Evolutionary conservation across 164 flowering plant genomes (phyloP).

Genomic region (Piper longum): DNA sequence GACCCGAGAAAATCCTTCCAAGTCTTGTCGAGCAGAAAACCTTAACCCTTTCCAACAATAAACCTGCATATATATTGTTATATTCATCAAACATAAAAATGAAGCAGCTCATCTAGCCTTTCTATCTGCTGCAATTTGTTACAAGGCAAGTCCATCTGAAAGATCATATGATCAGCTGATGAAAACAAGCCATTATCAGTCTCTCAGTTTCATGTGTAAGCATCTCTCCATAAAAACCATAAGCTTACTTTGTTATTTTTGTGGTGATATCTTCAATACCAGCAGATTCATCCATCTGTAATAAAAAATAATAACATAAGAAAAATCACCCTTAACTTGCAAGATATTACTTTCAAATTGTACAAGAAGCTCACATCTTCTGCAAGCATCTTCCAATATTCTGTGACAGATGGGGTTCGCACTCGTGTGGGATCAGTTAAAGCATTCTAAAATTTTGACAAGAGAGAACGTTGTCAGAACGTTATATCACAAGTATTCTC

Average conservation of each 20-base stretch:
- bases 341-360: not conserved
- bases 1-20: constrained; percentile 97
- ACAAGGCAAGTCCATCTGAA: too few species aligned
- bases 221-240: too few species aligned
- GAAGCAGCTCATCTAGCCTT: too few species aligned
- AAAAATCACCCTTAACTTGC: not conserved
- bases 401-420: constrained; percentile 60
- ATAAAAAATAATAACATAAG: constrained; percentile 1
- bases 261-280: constrained; percentile 98
- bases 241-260: constrained; percentile 63
- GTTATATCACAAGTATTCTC: not conserved
- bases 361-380: constrained; percentile 60
- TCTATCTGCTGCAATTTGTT: too few species aligned
- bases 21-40: constrained; percentile 89
- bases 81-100: not conserved
- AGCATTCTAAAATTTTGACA: constrained; percentile 54
- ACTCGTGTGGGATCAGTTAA: constrained; percentile 85
- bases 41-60: constrained; percentile 99
- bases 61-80: constrained; percentile 35
- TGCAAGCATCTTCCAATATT: constrained; percentile 93
- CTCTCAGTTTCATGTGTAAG: too few species aligned
- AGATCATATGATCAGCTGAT: too few species aligned
- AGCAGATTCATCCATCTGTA: constrained; percentile 80
- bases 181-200: too few species aligned
- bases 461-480: not conserved